Evolutionary conservation across 345 rosid species (phyloP), one percentile per base, ranked within the genome.

Genomic region (Lagerstroemia speciosa): DNA sequence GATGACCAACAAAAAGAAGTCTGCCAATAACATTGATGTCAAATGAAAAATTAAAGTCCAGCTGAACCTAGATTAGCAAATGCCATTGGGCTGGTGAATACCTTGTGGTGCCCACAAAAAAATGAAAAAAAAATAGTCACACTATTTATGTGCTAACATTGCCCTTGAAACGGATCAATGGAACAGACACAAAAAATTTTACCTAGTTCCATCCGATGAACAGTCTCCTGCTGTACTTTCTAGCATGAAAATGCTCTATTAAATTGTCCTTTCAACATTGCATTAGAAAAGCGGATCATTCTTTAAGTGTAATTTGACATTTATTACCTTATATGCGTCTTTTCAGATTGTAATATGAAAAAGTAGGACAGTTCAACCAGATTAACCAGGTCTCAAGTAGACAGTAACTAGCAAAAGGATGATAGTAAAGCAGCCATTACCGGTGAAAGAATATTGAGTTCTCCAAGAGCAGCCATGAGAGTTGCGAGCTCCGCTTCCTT

Each of bases 401-500:
- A 20, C 17, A 48, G 53, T 48, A 53, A 53, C n/a, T n/a, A 53
- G 63, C 34, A 58, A 29, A 57, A 58, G 32, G 34, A 58, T 58
- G 34, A 58, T 27, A 27, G 6, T 27, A 24, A 41, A 48, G 33
- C 62, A 55, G 63, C 61, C 40, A 57, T 33, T 83, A 93, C 97
- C 74, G 81, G 87, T 65, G 90, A 89, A 64, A 81, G 83, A 76
- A 85, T 62, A 77, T 85, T 84, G 69, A 85, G 85, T 11, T 89
- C 90, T 40, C 97, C 98, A 32, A 93, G 95, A 30, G 96, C 79
- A 66, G 97, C 98, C 84, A 84, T 80, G 37, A 93, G 85, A 31
- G 97, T 86, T 63, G 98, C 97, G 76, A 91, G 81, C 78, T 93
- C 98, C 64, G 98, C 97, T 84, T 93, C 98, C 67, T 84, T 86